These are phyloP conservation scores for Myrica gale DNA, from an alignment of 306 rosid genomes.

Conservation along the genomic window DNA sequence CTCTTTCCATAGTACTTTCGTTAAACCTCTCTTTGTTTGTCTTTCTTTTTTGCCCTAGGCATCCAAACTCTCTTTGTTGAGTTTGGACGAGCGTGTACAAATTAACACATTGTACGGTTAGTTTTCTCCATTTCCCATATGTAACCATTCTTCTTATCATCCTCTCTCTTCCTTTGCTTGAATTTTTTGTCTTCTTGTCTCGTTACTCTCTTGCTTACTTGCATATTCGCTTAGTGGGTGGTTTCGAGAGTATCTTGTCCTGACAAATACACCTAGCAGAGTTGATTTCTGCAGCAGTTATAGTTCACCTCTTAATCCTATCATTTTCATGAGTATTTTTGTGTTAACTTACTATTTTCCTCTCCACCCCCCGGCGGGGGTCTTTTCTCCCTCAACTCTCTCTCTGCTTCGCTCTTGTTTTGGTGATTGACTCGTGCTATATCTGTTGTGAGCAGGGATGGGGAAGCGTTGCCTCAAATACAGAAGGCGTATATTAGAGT, in stretches of 20 bases:
- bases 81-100: not conserved
- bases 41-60: not conserved
- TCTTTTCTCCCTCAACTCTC: not conserved
- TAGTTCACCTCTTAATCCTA: no score
- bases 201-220: not conserved
- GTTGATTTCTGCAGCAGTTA: not conserved
- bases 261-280: not conserved
- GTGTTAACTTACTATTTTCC: no score
- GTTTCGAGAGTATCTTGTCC: not conserved
- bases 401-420: not conserved
- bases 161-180: not conserved
- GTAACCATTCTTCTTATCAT: not conserved
- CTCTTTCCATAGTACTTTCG: not conserved
- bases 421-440: conserved; percentile 1
- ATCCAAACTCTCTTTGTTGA: not conserved
- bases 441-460: conserved; percentile 28
- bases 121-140: not conserved
- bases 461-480: conserved; percentile 59
- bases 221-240: not conserved
- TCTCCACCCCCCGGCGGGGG: no score
- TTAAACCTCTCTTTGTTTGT: not conserved
- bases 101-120: not conserved
- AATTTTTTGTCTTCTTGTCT: not conserved
- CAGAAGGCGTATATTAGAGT: conserved; percentile 70
- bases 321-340: no score